Percentiles rank a stretch among this genome's conserved stretches.
Conservation (phyloP, 2,329 filamentous ascomycete genomes). For the Ophiostoma pallidulum region DNA sequence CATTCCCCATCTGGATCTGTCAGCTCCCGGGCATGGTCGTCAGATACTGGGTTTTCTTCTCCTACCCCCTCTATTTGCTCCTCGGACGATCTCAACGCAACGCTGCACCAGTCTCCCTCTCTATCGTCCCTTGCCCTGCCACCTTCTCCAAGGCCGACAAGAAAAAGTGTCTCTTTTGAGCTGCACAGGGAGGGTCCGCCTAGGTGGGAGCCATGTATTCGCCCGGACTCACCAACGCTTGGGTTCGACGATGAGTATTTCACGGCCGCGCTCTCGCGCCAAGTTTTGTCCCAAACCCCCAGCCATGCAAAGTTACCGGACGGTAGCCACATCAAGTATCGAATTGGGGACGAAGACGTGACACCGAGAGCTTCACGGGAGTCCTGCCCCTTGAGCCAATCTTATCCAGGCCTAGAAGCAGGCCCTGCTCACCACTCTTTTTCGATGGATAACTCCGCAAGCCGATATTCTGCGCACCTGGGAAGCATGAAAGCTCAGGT, state of each 20-base stretch:
- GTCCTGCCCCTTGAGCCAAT: not conserved
- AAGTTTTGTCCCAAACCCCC: conserved; percentile 22
- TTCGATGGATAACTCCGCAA: conserved; percentile 34
- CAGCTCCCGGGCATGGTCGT: conserved; percentile 33
- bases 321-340: conserved; percentile 16
- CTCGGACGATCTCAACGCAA: conserved; percentile 24
- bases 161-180: conserved; percentile 38
- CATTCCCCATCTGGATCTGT: conserved; percentile 39
- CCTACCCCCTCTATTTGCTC: conserved; percentile 36
- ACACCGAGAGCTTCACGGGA: conserved; percentile 12
- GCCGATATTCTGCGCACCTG: conserved; percentile 41
- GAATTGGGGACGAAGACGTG: conserved; percentile 10
- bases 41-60: conserved; percentile 37
- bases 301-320: conserved; percentile 11
- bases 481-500: conserved; percentile 40
- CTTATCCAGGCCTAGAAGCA: conserved; percentile 12
- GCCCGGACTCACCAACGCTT: conserved; percentile 52
- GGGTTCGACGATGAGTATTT: conserved; percentile 41
- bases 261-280: conserved; percentile 17
- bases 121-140: conserved; percentile 1
- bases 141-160: conserved; percentile 18
- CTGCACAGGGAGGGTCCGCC: conserved; percentile 24
- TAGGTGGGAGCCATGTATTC: conserved; percentile 39
- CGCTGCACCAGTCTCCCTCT: conserved; percentile 12
- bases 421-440: conserved; percentile 21